phyloP scores from a whole-genome alignment of 2,329 filamentous ascomycete genomes.

The Huntiella abstrusa region DNA sequence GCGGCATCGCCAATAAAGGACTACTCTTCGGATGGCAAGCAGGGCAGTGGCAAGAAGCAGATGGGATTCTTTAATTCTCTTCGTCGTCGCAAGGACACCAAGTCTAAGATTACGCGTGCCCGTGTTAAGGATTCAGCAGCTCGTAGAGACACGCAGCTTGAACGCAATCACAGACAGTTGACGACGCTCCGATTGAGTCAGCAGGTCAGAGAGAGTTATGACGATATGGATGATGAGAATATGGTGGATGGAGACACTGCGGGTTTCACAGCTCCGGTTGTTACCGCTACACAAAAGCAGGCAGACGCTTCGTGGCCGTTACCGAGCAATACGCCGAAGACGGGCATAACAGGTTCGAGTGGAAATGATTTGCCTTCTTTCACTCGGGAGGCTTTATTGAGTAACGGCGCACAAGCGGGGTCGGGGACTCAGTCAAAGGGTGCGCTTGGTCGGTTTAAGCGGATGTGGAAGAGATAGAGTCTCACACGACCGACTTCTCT shows the following conservation, averaged over 20 bases:
- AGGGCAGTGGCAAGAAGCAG: slow-evolving; percentile 10
- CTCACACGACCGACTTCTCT: background rate
- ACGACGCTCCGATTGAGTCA: slow-evolving; percentile 20
- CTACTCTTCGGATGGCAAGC: slow-evolving; percentile 11
- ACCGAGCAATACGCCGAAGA: no score
- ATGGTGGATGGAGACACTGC: background rate
- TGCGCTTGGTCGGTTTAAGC: background rate
- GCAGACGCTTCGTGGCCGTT: no score
- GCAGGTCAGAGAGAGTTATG: background rate
- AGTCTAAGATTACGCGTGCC: slow-evolving; percentile 33
- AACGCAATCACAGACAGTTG: slow-evolving; percentile 37
- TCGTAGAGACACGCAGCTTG: slow-evolving; percentile 41
- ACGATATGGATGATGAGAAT: background rate
- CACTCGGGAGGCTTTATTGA: background rate
- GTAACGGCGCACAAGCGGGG: background rate
- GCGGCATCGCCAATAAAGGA: no score
- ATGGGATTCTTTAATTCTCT: slow-evolving; percentile 30
- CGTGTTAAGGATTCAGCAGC: slow-evolving; percentile 37
- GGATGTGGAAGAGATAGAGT: background rate
- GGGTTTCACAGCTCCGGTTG: background rate
- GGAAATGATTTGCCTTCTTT: slow-evolving; percentile 1
- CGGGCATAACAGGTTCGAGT: no score
- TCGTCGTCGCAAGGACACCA: slow-evolving; percentile 38
- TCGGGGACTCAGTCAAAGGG: no score
- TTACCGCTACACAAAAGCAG: background rate